Percentiles rank a stretch among this genome's conserved stretches.
phyloP scores from a whole-genome alignment of 2,329 filamentous ascomycete species.

The Catunica adiposa region DNA sequence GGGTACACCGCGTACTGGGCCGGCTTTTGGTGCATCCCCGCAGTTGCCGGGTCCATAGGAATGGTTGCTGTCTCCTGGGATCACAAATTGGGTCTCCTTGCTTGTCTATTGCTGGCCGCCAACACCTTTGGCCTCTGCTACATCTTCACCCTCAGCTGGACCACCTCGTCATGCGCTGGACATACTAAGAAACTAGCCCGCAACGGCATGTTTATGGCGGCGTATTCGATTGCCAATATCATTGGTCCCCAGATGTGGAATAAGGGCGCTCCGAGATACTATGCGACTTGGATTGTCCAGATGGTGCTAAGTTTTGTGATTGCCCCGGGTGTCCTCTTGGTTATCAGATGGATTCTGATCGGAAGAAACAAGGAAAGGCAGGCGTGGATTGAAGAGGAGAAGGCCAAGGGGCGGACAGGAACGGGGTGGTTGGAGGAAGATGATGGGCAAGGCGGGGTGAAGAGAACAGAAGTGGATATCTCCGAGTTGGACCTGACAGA shows the following conservation, averaged over 20 bases:
- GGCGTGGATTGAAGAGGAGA: background rate
- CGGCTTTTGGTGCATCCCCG: conserved; percentile 18
- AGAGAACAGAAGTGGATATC: conserved; percentile 3
- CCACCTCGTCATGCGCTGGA: conserved; percentile 22
- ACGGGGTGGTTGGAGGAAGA: background rate
- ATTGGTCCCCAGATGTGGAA: conserved; percentile 25
- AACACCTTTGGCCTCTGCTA: conserved; percentile 15
- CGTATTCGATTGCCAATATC: conserved; percentile 22
- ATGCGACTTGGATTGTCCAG: conserved; percentile 18
- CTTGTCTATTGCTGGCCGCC: conserved; percentile 18
- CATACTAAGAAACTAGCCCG: conserved; percentile 29
- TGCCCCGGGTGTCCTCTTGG: background rate
- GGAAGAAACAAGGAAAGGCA: background rate
- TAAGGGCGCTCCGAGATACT: conserved; percentile 18
- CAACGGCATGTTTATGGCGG: conserved; percentile 25
- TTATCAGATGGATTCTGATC: background rate
- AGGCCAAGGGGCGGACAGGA: background rate
- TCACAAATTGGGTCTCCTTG: conserved; percentile 17
- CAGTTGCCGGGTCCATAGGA: conserved; percentile 18
- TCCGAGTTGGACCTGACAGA: conserved; percentile 6
- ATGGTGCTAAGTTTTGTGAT: conserved; percentile 16
- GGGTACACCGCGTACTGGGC: conserved; percentile 17
- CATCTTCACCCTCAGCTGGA: conserved; percentile 23
- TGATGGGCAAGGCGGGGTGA: background rate
- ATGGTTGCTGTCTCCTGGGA: conserved; percentile 19